Evolutionary conservation across 495 filamentous ascomycete genomes (phyloP).

Genomic region (Neurospora intermedia): DNA sequence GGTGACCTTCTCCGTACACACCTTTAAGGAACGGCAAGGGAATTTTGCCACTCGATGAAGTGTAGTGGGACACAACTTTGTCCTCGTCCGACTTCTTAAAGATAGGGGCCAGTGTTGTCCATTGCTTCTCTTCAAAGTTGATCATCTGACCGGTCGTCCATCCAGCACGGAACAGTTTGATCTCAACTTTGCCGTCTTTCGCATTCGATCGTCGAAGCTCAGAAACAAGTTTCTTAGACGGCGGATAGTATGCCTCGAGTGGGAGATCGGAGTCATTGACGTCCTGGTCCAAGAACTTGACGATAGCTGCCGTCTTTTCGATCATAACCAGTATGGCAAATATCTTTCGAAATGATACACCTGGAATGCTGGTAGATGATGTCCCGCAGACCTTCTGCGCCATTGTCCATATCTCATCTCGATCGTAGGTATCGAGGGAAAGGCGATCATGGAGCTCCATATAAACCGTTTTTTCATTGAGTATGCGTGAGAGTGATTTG

Average conservation of each 20-base stretch:
- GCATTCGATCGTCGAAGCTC: too few relatives aligned
- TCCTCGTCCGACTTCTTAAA: not conserved
- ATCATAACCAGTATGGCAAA: not conserved
- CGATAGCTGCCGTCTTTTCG: not conserved
- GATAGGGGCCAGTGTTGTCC: conserved; percentile 7
- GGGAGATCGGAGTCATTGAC: not conserved
- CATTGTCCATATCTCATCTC: too few relatives aligned
- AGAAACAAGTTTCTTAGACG: too few relatives aligned
- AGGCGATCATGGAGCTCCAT: too few relatives aligned
- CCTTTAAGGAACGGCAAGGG: conserved; percentile 3
- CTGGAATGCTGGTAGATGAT: too few relatives aligned
- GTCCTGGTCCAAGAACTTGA: not conserved
- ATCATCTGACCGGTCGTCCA: not conserved
- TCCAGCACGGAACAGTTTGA: too few relatives aligned
- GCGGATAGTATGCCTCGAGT: not conserved
- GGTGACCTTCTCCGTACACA: too few relatives aligned
- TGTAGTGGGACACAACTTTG: conserved; percentile 6
- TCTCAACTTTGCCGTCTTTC: too few relatives aligned
- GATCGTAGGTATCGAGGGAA: too few relatives aligned
- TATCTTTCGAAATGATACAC: not conserved
- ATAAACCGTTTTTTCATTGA: too few relatives aligned
- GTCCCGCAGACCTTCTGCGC: too few relatives aligned
- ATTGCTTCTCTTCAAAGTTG: conserved; percentile 10
- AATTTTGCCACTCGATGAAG: not conserved
- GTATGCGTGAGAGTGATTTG: too few relatives aligned